phyloP scores from a whole-genome alignment of 805 yeast genomes.

The Saccharomyces mikatae region DNA sequence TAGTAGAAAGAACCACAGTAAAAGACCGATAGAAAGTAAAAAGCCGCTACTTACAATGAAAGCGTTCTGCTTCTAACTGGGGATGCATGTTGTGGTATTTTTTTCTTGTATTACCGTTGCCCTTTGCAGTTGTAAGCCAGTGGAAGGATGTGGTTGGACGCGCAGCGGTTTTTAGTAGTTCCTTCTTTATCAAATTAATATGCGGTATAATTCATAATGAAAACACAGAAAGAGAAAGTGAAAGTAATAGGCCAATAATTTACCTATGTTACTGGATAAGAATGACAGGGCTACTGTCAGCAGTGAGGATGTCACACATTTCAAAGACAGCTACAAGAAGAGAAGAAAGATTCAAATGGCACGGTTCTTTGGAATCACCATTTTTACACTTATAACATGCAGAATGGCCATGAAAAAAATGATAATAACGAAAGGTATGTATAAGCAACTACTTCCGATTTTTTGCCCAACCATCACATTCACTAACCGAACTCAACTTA shows the following conservation, averaged over 20 bases:
- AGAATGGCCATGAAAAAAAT: constrained; percentile 70
- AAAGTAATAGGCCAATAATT: not conserved
- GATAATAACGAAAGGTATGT: constrained; percentile 53
- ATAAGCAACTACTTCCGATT: not conserved
- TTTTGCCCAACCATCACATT: not conserved
- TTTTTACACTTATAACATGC: constrained; percentile 62
- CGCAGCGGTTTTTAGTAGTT: not conserved
- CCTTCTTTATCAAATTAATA: not conserved
- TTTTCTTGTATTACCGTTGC: not conserved
- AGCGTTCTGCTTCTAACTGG: constrained; percentile 43
- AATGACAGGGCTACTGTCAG: not conserved
- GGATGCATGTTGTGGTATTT: constrained; percentile 39
- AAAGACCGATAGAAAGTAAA: not conserved
- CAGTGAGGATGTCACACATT: not conserved
- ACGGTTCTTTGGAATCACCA: constrained; percentile 63
- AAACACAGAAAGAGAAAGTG: not conserved
- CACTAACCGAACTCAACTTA: not conserved
- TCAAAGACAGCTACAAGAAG: constrained; percentile 38
- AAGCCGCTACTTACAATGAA: constrained; percentile 31
- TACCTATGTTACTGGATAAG: not conserved
- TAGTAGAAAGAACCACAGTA: constrained; percentile 4
- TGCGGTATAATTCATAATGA: not conserved
- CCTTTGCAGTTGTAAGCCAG: not conserved
- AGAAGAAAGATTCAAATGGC: constrained; percentile 69
- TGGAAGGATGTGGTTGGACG: not conserved